phyloP scores from a whole-genome alignment of 768 basidiomycete genomes.

The Floccularia luteovirens region DNA sequence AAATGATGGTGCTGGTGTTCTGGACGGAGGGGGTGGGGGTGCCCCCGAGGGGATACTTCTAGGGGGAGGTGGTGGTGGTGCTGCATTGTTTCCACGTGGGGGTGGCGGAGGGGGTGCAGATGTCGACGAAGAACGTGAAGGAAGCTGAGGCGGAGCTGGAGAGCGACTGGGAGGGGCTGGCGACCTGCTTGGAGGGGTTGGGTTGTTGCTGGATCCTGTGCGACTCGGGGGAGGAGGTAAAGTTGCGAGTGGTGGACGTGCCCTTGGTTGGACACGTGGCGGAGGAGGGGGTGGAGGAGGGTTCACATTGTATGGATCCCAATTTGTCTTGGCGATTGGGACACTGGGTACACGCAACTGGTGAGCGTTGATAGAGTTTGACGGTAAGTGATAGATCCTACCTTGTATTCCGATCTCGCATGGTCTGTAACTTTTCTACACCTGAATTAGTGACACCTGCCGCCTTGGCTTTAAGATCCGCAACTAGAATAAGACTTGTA shows the following conservation, averaged over 20 bases:
- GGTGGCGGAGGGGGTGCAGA: constrained; percentile 8
- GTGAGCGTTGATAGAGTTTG: neutral
- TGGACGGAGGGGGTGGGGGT: constrained; percentile 12
- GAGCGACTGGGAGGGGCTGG: constrained; percentile 11
- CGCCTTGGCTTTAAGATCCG: constrained; percentile 62
- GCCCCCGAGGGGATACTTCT: constrained; percentile 17
- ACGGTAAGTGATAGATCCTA: constrained; percentile 9
- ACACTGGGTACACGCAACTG: constrained; percentile 24
- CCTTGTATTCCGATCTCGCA: constrained; percentile 51
- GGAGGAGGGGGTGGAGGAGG: constrained; percentile 43
- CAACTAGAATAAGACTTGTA: constrained; percentile 34
- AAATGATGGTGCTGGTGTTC: constrained; percentile 5
- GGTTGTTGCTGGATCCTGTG: constrained; percentile 16
- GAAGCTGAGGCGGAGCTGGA: constrained; percentile 18
- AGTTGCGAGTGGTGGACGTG: constrained; percentile 18
- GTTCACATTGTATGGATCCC: constrained; percentile 54
- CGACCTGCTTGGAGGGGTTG: constrained; percentile 14
- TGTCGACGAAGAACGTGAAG: constrained; percentile 11
- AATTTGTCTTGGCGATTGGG: constrained; percentile 54
- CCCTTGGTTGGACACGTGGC: constrained; percentile 23
- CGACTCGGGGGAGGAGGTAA: constrained; percentile 29
- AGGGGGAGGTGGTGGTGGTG: constrained; percentile 10
- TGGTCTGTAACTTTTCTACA: constrained; percentile 42
- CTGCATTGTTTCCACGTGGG: constrained; percentile 7
- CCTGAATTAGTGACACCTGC: constrained; percentile 50